Evolutionary conservation across 208 protist species (phyloP), one percentile per base, ranked within the genome.

Genomic region (Trypanosoma brucei): DNA sequence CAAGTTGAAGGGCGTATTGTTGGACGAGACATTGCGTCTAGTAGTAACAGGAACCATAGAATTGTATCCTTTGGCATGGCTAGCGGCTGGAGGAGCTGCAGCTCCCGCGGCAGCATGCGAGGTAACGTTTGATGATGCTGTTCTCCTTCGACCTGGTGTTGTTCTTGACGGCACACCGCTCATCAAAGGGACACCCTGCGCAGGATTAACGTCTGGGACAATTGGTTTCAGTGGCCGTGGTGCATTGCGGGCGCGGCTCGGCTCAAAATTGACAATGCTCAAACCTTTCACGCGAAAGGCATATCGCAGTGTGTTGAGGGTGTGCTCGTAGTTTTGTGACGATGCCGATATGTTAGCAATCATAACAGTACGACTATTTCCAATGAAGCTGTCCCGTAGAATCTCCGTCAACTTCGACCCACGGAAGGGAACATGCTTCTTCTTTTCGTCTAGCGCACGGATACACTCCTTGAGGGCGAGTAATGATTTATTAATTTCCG

Each of bases 261-360:
- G 87, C 56, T 61, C 70, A 55, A 90, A 57, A 44, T 53, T 71
- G 7, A 67, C 62, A 9, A 91, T 62, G 60, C 81, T 93, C 40
- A 97, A 78, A 1, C 87, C 87, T 50, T 93, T 91, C 13, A 93
- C 87, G 31, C 87, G 87, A 63, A 93, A 93, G n/a, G 97, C 97
- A 70, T 98, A 99, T 13, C 97, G 88, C 31, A 99, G 78, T n/a
- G 98, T 99, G 81, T 99, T 99, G 40, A 98, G 76, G 7, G 95
- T 98, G 77, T 99, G 92, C 72, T 99, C 98, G 55, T 77, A 84
- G 36, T 86, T 92, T 3, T 59, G 44, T 11, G 77, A 83, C 62
- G 76, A 88, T 6, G 97, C 94, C 1, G 95, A 92, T 13, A 98
- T 79, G 40, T 85, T 97, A 31, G 95, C 96, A 67, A 98, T 97